phyloP scores from a whole-genome alignment of 129 eudicot genomes.

The Mikania micrantha region DNA sequence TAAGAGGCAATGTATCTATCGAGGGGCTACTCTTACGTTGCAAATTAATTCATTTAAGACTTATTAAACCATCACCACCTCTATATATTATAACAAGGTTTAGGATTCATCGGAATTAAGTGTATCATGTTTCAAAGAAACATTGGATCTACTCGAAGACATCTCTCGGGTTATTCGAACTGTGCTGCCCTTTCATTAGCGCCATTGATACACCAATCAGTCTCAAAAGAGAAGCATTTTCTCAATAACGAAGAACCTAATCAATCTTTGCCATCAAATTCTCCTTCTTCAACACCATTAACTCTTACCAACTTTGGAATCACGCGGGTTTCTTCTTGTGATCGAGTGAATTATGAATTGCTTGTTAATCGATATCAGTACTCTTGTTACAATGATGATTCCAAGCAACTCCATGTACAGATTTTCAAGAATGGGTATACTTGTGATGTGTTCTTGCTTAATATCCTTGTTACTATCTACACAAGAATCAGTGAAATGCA shows the following conservation, averaged over 20 bases:
- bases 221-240: conserved; percentile 6
- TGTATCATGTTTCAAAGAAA: conserved; percentile 30
- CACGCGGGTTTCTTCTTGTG: conserved; percentile 5
- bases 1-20: too few relatives aligned
- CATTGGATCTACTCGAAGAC: conserved; percentile 14
- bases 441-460: conserved; percentile 52
- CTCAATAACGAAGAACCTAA: conserved; percentile 14
- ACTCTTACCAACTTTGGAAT: not conserved
- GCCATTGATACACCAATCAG: conserved; percentile 6
- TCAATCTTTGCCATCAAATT: conserved; percentile 1
- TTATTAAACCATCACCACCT: too few relatives aligned
- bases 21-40: too few relatives aligned
- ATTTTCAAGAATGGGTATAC: conserved; percentile 54
- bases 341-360: conserved; percentile 19
- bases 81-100: too few relatives aligned
- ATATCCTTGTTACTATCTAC: conserved; percentile 59
- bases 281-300: conserved; percentile 15
- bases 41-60: too few relatives aligned
- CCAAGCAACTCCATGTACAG: conserved; percentile 49
- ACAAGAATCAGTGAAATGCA: conserved; percentile 42
- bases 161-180: conserved; percentile 5
- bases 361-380: conserved; percentile 25
- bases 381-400: conserved; percentile 34
- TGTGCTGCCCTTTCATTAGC: conserved; percentile 14
- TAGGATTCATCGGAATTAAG: not conserved